phyloP scores from a whole-genome alignment of 805 yeast species.

The Scheffersomyces amazonensis region DNA sequence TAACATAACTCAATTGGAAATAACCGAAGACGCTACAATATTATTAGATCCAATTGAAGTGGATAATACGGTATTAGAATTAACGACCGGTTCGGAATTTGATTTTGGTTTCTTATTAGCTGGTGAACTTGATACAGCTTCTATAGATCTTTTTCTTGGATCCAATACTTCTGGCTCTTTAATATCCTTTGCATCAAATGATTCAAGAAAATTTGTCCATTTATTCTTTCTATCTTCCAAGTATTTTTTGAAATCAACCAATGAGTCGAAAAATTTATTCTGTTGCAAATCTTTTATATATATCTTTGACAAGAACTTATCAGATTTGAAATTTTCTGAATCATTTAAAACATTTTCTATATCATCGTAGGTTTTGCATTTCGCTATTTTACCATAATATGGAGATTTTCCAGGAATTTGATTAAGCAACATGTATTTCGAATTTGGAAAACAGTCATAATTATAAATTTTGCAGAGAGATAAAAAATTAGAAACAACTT shows the following conservation, averaged over 20 bases:
- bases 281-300: constrained; percentile 30
- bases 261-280: constrained; percentile 13
- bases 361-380: constrained; percentile 53
- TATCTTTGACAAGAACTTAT: constrained; percentile 31
- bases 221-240: not conserved
- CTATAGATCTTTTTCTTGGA: not conserved
- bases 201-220: not conserved
- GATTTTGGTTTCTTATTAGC: not conserved
- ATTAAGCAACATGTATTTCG: constrained; percentile 77
- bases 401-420: constrained; percentile 75
- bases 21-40: too few relatives aligned
- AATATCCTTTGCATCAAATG: not conserved
- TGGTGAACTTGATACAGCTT: not conserved
- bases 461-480: constrained; percentile 52
- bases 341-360: constrained; percentile 33
- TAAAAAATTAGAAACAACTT: constrained; percentile 54
- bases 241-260: not conserved
- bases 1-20: too few relatives aligned
- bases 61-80: not conserved
- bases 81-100: not conserved
- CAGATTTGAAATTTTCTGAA: constrained; percentile 35
- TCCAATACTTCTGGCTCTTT: not conserved
- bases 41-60: too few relatives aligned
- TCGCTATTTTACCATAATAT: constrained; percentile 52
- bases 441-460: constrained; percentile 62